Percentiles rank a stretch among this genome's conserved stretches.
phyloP scores from a whole-genome alignment of 129 eudicot genomes.

The Escallonia rubra region DNA sequence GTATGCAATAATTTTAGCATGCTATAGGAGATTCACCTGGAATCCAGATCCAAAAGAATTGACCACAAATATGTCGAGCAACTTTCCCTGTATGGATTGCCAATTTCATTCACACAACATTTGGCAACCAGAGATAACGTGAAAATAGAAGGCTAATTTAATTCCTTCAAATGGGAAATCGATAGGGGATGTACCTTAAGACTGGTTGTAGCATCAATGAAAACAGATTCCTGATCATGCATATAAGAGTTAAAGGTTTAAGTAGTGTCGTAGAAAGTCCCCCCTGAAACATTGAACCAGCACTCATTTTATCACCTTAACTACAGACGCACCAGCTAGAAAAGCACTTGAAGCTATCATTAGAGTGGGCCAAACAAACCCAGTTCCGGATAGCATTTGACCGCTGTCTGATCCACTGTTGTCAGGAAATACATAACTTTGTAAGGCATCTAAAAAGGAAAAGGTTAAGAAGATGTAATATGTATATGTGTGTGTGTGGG shows the following conservation, averaged over 20 bases:
- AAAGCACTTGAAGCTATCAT: conserved; percentile 90
- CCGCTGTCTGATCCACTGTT: conserved; percentile 73
- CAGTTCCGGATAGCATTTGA: conserved; percentile 76
- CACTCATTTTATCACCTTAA: conserved; percentile 48
- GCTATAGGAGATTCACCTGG: conserved; percentile 51
- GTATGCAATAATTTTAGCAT: not conserved
- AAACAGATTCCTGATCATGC: conserved; percentile 64
- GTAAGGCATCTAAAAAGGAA: not conserved
- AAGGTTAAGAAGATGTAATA: not conserved
- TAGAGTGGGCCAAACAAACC: conserved; percentile 67
- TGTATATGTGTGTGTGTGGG: not conserved
- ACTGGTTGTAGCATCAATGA: conserved; percentile 59
- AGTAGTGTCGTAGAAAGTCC: not conserved
- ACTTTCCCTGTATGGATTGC: conserved; percentile 53
- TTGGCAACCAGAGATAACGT: conserved; percentile 5
- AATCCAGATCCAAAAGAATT: conserved; percentile 93
- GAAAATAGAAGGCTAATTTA: conserved; percentile 5
- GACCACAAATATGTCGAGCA: conserved; percentile 94
- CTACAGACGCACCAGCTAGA: conserved; percentile 85
- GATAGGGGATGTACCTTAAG: conserved; percentile 49
- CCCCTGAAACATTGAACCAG: not conserved
- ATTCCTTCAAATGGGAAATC: not conserved
- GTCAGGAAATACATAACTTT: conserved; percentile 10
- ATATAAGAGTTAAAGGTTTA: conserved; percentile 12
- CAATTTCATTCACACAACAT: not conserved